Evolutionary conservation across 2,329 filamentous ascomycete genomes (phyloP), one percentile per base, ranked within the genome.

Genomic region (Xylariaceae sp.): DNA sequence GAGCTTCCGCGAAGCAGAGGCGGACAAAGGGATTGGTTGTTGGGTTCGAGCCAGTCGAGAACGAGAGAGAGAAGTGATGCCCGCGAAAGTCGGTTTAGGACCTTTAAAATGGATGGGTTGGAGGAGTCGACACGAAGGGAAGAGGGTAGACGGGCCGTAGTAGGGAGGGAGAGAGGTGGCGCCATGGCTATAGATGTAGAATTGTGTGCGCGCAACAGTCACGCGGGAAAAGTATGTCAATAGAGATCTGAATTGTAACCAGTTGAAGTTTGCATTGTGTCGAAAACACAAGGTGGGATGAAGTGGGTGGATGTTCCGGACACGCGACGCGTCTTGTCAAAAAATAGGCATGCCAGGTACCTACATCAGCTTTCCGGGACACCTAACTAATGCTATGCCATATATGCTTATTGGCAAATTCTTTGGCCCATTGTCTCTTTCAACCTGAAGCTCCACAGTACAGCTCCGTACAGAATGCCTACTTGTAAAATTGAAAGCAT

Each of bases 31-130:
- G 78, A 71, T 41, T 83, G 74, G 59, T 87, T 85, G 59, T 78
- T 75, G 47, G 86, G 81, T 54, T 86, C 81, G 2, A 95, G 82
- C 90, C 90, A 95, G 72, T 87, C 80, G 27, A 91, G 77, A 0
- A 81, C 87, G 6, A 95, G 78, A 0, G 84, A 81, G 30, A 94
- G 73, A 27, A 95, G 79, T 0, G 87, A 84, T 46, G 84, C 74
- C 49, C 89, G 84, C 1, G 88, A 87, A 19, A 95, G 78, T 52
- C 85, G 85, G 57, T 76, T 79, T 47, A 95, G 77, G 41, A 80
- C 77, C 69, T 87, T 89, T 60, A 80, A 69, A 47, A 90, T 80
- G 32, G 83, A 76, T 45, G 80, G 74, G 66, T 86, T 87, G 55
- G 80, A 75, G 6, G 86, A 76, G 54, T 84, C 80, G 65, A 92